Conservation (phyloP, 345 rosid genomes). For the Citrus sinensis region DNA sequence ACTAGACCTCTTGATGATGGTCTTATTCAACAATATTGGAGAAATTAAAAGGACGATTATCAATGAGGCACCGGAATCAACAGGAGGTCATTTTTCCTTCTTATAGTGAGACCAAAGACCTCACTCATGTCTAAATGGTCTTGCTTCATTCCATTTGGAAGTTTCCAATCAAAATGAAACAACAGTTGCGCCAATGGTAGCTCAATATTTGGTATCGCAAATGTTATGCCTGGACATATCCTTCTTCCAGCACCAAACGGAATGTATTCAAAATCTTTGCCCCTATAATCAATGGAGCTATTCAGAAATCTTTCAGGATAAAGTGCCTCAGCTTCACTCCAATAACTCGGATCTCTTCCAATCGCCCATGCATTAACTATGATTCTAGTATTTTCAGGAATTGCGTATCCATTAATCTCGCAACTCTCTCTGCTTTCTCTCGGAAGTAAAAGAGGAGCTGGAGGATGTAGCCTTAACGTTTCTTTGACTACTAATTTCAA, state of each 20-base stretch:
- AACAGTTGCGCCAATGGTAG: constrained; percentile 5
- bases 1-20: too few species aligned
- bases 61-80: not conserved
- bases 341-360: constrained; percentile 15
- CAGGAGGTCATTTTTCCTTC: not conserved
- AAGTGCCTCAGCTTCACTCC: constrained; percentile 16
- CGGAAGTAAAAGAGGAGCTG: not conserved
- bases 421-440: not conserved
- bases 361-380: constrained; percentile 13
- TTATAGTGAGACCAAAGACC: not conserved
- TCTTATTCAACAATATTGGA: too few species aligned
- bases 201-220: constrained; percentile 5
- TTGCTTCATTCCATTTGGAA: not conserved
- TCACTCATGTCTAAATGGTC: not conserved
- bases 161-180: not conserved
- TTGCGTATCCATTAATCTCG: not conserved
- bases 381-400: not conserved
- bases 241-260: constrained; percentile 23
- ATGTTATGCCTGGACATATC: constrained; percentile 16
- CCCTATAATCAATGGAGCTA: constrained; percentile 9
- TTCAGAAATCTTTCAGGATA: constrained; percentile 14
- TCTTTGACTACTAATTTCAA: not conserved
- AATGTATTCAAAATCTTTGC: constrained; percentile 4
- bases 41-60: too few species aligned
- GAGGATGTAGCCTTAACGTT: not conserved